Base-by-base conservation (phyloP, 2,329 filamentous ascomycete genomes). In the Salinomyces thailandicus region DNA sequence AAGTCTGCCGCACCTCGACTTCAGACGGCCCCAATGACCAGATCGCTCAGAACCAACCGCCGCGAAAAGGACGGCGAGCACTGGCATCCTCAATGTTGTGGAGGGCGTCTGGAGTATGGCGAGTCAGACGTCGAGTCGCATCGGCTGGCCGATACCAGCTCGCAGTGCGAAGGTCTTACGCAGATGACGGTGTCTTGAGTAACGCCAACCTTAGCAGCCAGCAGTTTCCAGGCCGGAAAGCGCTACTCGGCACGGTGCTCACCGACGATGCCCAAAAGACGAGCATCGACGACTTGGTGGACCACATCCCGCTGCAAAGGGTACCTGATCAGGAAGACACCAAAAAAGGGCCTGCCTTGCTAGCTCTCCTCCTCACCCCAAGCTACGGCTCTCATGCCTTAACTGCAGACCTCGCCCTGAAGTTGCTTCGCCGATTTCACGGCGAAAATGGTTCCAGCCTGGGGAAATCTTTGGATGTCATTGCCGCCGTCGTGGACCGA, bases 401-500 rank as follows among this genome's bases (percentile, higher is more conserved):
- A 6, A 45, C 48, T 22, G 12, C 34, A 8, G 28, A 43, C 3
- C 24, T 54, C 1, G 36, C 51, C 14, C 34, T 44, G 4, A 26
- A 38, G 9, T 40, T 53, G 11, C 30, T 53, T 7, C 5, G 41
- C 13, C 35, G 43, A 4, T 42, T 49, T 11, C 12, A 31, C 12
- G 20, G 35, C 12, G 38, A 42, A 40, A 36, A 14, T 28, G 37
- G 4, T 15, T 30, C 11, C 36, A 33, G 14, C 14, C 16, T 37
- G 11, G 6, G 31, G 9, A 43, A 46, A 24, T 31, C 39, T 3
- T 14, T 55, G 12, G 44, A 52, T 19, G 41, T 46, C n/a, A 37
- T 51, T n/a, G 44, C 45, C 9, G 54, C 52, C 5, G 47, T 58
- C 13, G 52, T 58, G 5, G 54, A 58, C 33, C 45, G 49, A 3